Percentiles rank a stretch among this genome's conserved stretches.
phyloP scores from a whole-genome alignment of 805 yeast species.

The Saturnispora saitoi region DNA sequence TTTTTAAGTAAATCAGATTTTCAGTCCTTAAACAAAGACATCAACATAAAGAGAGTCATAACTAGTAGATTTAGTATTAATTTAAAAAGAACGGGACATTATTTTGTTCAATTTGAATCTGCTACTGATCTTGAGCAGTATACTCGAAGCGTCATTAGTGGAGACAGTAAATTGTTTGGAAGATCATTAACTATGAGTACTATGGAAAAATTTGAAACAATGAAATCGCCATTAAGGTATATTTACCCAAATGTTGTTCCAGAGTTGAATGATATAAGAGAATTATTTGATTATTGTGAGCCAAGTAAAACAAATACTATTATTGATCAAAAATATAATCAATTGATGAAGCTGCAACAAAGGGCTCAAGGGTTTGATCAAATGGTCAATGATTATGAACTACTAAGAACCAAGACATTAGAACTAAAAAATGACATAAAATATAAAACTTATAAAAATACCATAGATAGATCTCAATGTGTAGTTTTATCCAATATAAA shows the following conservation, averaged over 20 bases:
- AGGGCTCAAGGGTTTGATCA: background rate
- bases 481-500: conserved; percentile 1
- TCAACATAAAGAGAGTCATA: background rate
- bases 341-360: background rate
- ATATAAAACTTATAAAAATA: background rate
- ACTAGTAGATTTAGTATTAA: background rate
- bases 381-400: background rate
- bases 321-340: background rate
- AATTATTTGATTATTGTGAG: background rate
- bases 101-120: conserved; percentile 1
- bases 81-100: background rate
- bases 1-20: background rate
- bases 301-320: background rate
- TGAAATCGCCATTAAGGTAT: background rate
- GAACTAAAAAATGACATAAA: background rate
- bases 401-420: background rate
- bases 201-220: background rate
- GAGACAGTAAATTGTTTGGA: conserved; percentile 2
- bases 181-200: background rate
- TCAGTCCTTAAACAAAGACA: background rate
- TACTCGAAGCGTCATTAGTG: background rate
- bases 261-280: conserved; percentile 1
- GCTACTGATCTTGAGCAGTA: background rate
- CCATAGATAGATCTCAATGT: conserved; percentile 6
- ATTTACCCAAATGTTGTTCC: conserved; percentile 1